Evolutionary conservation across 2,329 filamentous ascomycete species (phyloP).

Genomic region (Scopulariopsis brevicaulis): DNA sequence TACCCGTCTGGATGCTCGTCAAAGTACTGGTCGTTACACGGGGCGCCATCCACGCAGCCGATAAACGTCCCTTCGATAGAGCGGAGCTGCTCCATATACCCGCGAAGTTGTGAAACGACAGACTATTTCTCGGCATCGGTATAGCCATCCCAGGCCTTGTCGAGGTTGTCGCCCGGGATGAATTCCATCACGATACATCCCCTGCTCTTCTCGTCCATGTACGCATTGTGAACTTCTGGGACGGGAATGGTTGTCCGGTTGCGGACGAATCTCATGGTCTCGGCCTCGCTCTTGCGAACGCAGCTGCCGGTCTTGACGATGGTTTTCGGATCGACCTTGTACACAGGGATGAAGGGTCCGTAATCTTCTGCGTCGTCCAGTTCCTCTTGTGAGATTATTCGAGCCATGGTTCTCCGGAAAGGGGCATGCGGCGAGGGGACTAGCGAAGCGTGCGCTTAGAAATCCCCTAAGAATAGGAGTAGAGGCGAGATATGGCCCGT

Average conservation of each 20-base stretch:
- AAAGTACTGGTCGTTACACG: conserved; percentile 12
- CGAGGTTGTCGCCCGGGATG: conserved; percentile 9
- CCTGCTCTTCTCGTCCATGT: conserved; percentile 6
- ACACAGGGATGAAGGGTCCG: background rate
- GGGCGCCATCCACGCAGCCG: conserved; percentile 9
- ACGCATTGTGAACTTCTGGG: conserved; percentile 5
- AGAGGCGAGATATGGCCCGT: background rate
- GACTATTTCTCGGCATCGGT: conserved; percentile 7
- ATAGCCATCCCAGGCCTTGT: conserved; percentile 8
- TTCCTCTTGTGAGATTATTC: background rate
- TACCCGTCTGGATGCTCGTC: conserved; percentile 6
- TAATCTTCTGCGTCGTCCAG: background rate
- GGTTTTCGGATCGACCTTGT: conserved; percentile 2
- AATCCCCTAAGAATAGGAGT: too few relatives aligned
- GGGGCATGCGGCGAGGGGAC: background rate
- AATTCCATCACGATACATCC: conserved; percentile 11
- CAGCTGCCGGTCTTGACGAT: conserved; percentile 7
- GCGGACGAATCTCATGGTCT: conserved; percentile 8
- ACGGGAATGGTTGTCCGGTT: conserved; percentile 8
- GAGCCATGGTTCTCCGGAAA: background rate
- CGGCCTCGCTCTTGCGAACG: conserved; percentile 6
- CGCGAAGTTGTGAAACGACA: conserved; percentile 10
- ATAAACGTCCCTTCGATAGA: conserved; percentile 9
- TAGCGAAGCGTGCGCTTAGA: too few relatives aligned
- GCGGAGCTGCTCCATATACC: conserved; percentile 10